Percentiles rank a stretch among this genome's conserved stretches.
These are phyloP conservation scores for Russula virescens DNA, from an alignment of 768 basidiomycete species.

Conservation along the genomic window DNA sequence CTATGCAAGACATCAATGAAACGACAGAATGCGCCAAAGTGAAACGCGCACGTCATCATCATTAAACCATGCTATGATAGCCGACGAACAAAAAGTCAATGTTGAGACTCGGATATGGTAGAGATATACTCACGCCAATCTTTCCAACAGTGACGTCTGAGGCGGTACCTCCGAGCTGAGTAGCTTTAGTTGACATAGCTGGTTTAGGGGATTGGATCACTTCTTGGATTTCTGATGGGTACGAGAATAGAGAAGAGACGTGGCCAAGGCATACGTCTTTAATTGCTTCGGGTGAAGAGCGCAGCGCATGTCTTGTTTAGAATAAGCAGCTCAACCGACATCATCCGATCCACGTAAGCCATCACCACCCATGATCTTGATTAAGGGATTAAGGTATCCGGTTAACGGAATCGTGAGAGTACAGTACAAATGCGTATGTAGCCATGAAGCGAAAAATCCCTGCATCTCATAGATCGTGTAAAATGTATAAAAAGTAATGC, in stretches of 20 bases:
- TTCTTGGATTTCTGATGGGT: neutral
- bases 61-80: conserved; percentile 40
- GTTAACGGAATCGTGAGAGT: neutral
- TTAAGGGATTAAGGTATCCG: neutral
- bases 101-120: neutral
- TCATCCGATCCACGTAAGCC: conserved; percentile 12
- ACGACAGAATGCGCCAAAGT: neutral
- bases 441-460: neutral
- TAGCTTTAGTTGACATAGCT: conserved; percentile 24
- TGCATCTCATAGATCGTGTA: neutral
- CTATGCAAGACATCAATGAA: neutral
- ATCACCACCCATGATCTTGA: neutral
- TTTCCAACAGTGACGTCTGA: conserved; percentile 35
- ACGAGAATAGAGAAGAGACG: neutral
- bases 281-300: neutral
- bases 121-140: conserved; percentile 34
- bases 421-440: conserved; percentile 1
- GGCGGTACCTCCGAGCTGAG: conserved; percentile 38
- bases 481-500: neutral
- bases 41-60: conserved; percentile 46
- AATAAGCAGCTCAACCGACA: conserved; percentile 5
- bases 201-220: neutral
- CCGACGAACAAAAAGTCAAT: neutral
- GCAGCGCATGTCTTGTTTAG: neutral
- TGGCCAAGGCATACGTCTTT: neutral